These are phyloP conservation scores for Paraphoma sp. DNA, from an alignment of 2,329 filamentous ascomycete species.

Conservation along the genomic window DNA sequence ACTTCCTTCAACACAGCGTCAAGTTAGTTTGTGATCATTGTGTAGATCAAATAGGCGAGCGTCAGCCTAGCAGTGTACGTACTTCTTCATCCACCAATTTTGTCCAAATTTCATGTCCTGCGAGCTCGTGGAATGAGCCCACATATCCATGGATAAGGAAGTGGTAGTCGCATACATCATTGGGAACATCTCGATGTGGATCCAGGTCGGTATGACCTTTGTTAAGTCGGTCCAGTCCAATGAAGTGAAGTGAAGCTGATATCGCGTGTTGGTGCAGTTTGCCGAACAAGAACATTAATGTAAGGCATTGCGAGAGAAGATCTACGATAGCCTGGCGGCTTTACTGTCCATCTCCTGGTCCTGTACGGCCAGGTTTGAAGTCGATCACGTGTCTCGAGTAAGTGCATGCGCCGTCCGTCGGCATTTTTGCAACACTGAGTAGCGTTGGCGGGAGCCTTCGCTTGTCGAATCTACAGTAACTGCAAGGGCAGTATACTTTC, in stretches of 20 bases:
- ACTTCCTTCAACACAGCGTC: constrained; percentile 32
- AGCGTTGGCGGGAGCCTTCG: constrained; percentile 28
- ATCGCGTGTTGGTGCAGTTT: constrained; percentile 17
- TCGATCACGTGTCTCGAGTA: constrained; percentile 26
- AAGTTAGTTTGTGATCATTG: constrained; percentile 44
- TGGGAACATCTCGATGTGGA: background rate
- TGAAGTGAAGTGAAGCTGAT: too few species aligned
- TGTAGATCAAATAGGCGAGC: constrained; percentile 29
- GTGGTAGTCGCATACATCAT: too few species aligned
- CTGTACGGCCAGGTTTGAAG: constrained; percentile 8
- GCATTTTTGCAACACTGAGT: constrained; percentile 35
- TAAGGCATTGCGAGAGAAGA: constrained; percentile 29
- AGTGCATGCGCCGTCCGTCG: constrained; percentile 32
- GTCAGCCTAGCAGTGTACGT: constrained; percentile 41
- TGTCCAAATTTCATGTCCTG: constrained; percentile 17
- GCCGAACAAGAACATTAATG: constrained; percentile 37
- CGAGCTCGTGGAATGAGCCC: constrained; percentile 4
- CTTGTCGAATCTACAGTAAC: constrained; percentile 38
- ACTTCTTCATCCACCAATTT: constrained; percentile 36
- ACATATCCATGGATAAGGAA: too few species aligned
- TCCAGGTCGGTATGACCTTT: constrained; percentile 3
- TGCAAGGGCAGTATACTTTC: constrained; percentile 24
- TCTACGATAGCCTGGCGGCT: constrained; percentile 28
- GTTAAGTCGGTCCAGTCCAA: constrained; percentile 4
- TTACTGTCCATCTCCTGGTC: constrained; percentile 20